phyloP scores from a whole-genome alignment of 2,329 filamentous ascomycete genomes.

The Calonectria fujianensis region DNA sequence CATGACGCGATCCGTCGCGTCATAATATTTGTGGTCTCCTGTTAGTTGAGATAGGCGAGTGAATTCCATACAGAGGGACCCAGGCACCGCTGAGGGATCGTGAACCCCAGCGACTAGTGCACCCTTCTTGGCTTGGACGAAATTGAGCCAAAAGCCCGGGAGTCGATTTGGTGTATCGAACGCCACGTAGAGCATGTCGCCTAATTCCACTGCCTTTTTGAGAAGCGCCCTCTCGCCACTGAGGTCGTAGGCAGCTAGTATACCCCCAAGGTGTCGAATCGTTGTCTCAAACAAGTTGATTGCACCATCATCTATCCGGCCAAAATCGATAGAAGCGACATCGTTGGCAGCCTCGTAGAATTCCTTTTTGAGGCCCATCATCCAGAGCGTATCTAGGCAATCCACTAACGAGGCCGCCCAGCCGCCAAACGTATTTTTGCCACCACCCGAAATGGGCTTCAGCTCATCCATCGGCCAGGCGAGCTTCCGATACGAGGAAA shows the following conservation, averaged over 20 bases:
- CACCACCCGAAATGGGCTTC: conserved; percentile 66
- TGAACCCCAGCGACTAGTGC: conserved; percentile 70
- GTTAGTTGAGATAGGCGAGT: conserved; percentile 84
- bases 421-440: conserved; percentile 70
- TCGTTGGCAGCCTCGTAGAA: conserved; percentile 73
- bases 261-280: conserved; percentile 71
- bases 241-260: conserved; percentile 71
- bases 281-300: conserved; percentile 74
- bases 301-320: conserved; percentile 63
- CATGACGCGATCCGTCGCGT: conserved; percentile 84
- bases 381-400: conserved; percentile 76
- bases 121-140: conserved; percentile 62
- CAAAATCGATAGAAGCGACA: conserved; percentile 71
- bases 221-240: conserved; percentile 67
- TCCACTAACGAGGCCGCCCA: conserved; percentile 78
- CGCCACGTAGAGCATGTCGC: conserved; percentile 72
- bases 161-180: conserved; percentile 74
- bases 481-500: conserved; percentile 70
- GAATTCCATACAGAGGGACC: conserved; percentile 85
- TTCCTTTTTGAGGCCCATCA: conserved; percentile 76
- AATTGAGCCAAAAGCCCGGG: conserved; percentile 70
- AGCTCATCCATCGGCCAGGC: conserved; percentile 75
- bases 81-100: conserved; percentile 69
- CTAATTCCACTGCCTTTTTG: conserved; percentile 70
- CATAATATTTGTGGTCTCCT: conserved; percentile 83